Base-by-base conservation (phyloP, 371 early-diverging fungal genomes). In the Syncephalastrum racemosum region DNA sequence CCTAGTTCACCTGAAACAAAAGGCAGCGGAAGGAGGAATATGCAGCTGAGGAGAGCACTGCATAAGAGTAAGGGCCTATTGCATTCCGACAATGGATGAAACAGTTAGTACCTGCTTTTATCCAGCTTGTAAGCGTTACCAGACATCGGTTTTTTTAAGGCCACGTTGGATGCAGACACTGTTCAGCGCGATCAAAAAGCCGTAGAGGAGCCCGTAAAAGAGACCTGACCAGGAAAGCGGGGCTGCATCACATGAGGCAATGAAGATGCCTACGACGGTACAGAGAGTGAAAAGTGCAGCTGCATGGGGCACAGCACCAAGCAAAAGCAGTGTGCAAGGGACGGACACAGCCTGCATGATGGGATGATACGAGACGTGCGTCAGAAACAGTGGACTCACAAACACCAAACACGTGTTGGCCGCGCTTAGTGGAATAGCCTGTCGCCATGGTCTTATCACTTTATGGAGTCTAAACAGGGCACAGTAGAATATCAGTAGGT, bases 1-100 rank as follows among this genome's bases (percentile, higher is more conserved):
- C 45, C 51, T n/a, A 61, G 44, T 58, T 58, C 54, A 15, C 63
- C 63, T 31, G 59, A 54, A 27, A 63, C 31, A 4, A 53, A 16
- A 7, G 46, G 24, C 16, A 54, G 23, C 15, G 43, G 41, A n/a
- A 46, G n/a, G 54, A 60, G 27, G 27, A 39, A 25, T 5, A 50
- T 31, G 23, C 14, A 49, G 12, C 25, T 50, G 25, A 39, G n/a
- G 8, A 19, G 44, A 16, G 50, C 23, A 14, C 45, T 43, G 20
- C 50, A 43, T n/a, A 23, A 44, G 4, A 60, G 10, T 46, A 60
- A 36, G 4, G 44, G 19, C 60, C 60, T 60, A 31, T 5, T 31
- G 36, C 36, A 8, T 31, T 8, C 36, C 36, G 36, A 31, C 36
- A 31, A 31, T 31, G 36, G 10, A 31, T 31, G 36, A 31, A 10